A percentile compares a stretch with the other conserved stretches of the same genome.
Conservation (phyloP, 2,329 filamentous ascomycete genomes). For the Paracorniculantispora psalliotae region DNA sequence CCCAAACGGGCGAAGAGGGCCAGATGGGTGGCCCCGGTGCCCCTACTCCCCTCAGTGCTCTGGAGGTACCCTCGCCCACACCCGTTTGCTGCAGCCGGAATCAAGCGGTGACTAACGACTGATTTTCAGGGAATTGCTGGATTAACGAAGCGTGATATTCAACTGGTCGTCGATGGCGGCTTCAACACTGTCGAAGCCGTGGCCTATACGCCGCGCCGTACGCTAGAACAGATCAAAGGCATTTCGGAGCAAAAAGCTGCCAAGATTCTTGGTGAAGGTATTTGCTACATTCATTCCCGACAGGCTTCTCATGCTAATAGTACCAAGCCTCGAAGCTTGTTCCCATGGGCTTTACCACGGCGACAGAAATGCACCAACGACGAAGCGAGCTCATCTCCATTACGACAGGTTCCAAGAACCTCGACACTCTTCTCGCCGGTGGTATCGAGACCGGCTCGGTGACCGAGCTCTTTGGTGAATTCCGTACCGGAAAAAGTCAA, state of each 20-base stretch:
- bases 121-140: conserved; percentile 69
- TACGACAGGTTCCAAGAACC: conserved; percentile 94
- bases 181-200: conserved; percentile 95
- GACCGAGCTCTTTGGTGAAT: conserved; percentile 97
- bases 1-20: conserved; percentile 62
- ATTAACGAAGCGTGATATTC: conserved; percentile 91
- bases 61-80: conserved; percentile 64
- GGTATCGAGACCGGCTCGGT: conserved; percentile 96
- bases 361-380: conserved; percentile 97
- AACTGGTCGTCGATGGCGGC: conserved; percentile 84
- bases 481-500: conserved; percentile 96
- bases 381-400: conserved; percentile 97
- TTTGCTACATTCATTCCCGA: background rate
- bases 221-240: conserved; percentile 92
- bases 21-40: conserved; percentile 78
- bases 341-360: conserved; percentile 97
- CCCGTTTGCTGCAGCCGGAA: background rate
- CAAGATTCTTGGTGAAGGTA: conserved; percentile 87
- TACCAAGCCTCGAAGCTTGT: conserved; percentile 82
- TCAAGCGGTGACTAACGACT: conserved; percentile 14
- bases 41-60: conserved; percentile 78
- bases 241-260: conserved; percentile 95
- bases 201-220: conserved; percentile 80
- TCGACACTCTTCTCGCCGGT: conserved; percentile 90
- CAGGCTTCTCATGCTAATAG: conserved; percentile 5